Conservation (phyloP, 2,329 filamentous ascomycete species). For the Aspergillus arachidicola region DNA sequence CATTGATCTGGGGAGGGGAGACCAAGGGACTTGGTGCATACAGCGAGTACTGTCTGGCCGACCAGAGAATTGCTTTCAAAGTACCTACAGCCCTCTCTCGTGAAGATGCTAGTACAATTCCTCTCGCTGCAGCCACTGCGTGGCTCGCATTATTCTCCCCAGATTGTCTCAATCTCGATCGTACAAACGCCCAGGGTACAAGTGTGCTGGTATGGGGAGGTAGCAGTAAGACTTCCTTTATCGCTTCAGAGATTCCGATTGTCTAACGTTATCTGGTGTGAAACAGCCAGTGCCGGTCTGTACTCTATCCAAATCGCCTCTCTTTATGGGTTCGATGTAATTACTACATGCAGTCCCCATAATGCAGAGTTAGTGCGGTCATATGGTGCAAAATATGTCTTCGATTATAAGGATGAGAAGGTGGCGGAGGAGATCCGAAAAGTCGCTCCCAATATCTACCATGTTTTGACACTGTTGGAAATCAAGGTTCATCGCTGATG, state of each 20-base stretch:
- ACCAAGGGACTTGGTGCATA: constrained; percentile 40
- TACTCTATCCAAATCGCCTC: constrained; percentile 42
- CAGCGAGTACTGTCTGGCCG: constrained; percentile 43
- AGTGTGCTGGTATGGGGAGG: constrained; percentile 49
- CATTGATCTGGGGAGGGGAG: constrained; percentile 34
- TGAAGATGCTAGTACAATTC: constrained; percentile 42
- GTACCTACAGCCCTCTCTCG: constrained; percentile 34
- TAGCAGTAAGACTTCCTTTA: constrained; percentile 38
- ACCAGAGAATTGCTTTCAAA: constrained; percentile 46
- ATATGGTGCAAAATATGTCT: constrained; percentile 38
- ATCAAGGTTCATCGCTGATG: constrained; percentile 34
- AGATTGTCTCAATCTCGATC: constrained; percentile 38
- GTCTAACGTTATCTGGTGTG: not conserved
- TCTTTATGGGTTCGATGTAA: constrained; percentile 34
- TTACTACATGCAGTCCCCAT: constrained; percentile 40
- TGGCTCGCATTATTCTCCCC: constrained; percentile 46
- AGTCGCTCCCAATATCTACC: constrained; percentile 34
- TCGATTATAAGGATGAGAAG: constrained; percentile 45
- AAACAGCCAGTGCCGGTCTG: constrained; percentile 41
- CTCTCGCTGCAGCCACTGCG: constrained; percentile 44
- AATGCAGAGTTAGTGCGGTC: constrained; percentile 36
- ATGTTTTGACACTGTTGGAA: constrained; percentile 50
- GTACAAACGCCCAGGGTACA: constrained; percentile 6
- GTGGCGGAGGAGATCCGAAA: constrained; percentile 40
- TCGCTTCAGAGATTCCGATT: not conserved